A percentile compares a stretch with the other conserved stretches of the same genome.
These are phyloP conservation scores for Coniochaeta hoffmannii DNA, from an alignment of 2,329 filamentous ascomycete genomes.

Conservation along the genomic window DNA sequence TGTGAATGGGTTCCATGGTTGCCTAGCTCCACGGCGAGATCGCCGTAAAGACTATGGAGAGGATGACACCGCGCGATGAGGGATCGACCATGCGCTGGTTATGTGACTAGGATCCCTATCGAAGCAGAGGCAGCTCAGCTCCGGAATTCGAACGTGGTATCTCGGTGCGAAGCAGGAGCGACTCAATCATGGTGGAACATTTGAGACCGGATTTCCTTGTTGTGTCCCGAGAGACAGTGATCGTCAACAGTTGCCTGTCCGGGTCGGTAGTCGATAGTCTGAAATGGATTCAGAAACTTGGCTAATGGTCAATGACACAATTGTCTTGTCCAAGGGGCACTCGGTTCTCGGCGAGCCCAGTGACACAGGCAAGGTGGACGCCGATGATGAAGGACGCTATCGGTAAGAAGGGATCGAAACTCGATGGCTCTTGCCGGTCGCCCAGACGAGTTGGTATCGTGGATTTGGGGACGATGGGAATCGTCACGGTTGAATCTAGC, in stretches of 20 bases:
- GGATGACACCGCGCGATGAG: slow-evolving; percentile 8
- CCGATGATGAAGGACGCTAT: not conserved
- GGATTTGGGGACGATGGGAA: too few species aligned
- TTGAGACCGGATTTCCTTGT: slow-evolving; percentile 3
- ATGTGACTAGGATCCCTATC: slow-evolving; percentile 9
- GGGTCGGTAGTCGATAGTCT: not conserved
- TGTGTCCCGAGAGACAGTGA: not conserved
- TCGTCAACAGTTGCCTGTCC: not conserved
- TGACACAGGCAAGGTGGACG: not conserved
- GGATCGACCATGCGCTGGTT: slow-evolving; percentile 8
- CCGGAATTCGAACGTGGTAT: slow-evolving; percentile 7
- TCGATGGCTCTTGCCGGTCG: not conserved
- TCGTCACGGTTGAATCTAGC: not conserved
- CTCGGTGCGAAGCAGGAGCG: slow-evolving; percentile 17
- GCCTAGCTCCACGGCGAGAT: slow-evolving; percentile 10
- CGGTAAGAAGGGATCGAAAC: not conserved
- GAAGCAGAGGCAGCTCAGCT: slow-evolving; percentile 9
- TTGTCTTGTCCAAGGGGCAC: too few species aligned
- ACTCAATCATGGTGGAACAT: slow-evolving; percentile 27
- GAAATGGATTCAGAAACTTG: too few species aligned
- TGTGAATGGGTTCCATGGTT: slow-evolving; percentile 54
- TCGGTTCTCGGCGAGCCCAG: not conserved
- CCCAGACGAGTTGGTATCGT: not conserved
- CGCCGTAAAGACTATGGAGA: slow-evolving; percentile 10
- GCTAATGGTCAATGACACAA: too few species aligned